Evolutionary conservation across 108 stramenopile species (phyloP).

Genomic region (Discostella stelligeroides): DNA sequence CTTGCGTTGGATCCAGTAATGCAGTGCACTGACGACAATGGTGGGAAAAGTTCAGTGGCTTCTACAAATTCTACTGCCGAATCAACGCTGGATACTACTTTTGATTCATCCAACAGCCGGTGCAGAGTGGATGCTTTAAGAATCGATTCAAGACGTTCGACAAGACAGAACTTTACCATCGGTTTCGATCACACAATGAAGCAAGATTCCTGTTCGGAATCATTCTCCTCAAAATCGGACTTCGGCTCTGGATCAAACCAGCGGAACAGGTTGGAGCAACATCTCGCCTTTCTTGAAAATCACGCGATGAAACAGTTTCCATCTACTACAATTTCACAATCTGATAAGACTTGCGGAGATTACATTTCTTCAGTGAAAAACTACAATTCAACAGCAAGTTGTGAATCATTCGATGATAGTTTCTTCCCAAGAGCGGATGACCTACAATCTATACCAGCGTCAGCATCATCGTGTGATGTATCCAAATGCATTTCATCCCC

Average conservation of each 20-base stretch:
- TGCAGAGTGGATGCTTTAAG: too few species aligned
- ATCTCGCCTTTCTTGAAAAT: slow-evolving; percentile 32
- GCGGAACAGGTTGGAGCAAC: slow-evolving; percentile 17
- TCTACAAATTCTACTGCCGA: background rate
- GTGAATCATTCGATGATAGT: background rate
- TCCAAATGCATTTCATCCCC: too few species aligned
- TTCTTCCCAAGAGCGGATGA: slow-evolving; percentile 30
- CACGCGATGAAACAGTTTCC: slow-evolving; percentile 19
- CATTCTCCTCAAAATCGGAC: slow-evolving; percentile 5
- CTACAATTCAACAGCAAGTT: background rate
- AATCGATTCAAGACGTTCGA: too few species aligned
- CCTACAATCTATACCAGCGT: slow-evolving; percentile 19
- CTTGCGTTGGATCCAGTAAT: slow-evolving; percentile 31
- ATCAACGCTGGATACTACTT: slow-evolving; percentile 4
- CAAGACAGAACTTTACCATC: too few species aligned
- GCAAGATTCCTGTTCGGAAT: slow-evolving; percentile 4
- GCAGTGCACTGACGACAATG: background rate
- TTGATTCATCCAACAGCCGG: slow-evolving; percentile 2
- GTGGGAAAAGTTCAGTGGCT: background rate
- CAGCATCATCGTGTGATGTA: too few species aligned
- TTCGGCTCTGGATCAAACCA: slow-evolving; percentile 1
- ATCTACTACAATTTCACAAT: background rate
- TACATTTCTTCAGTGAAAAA: background rate
- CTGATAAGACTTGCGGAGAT: background rate
- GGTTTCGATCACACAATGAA: too few species aligned